phyloP scores from a whole-genome alignment of 768 basidiomycete species.

The Cystofilobasidium macerans region DNA sequence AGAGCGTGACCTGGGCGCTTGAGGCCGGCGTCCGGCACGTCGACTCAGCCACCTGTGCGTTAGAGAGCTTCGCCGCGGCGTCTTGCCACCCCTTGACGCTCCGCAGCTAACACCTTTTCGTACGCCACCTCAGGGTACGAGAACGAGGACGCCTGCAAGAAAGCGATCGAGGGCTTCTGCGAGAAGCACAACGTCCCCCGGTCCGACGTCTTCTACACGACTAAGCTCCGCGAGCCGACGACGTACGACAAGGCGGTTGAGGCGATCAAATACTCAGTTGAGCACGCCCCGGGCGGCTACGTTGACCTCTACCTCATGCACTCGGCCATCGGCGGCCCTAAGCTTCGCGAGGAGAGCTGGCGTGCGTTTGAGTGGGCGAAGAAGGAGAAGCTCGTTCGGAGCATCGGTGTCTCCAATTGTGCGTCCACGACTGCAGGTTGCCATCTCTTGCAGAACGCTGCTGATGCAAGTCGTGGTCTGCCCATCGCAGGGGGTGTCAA shows the following conservation, averaged over 20 bases:
- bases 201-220: conserved; percentile 56
- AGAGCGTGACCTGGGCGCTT: conserved; percentile 51
- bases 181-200: conserved; percentile 45
- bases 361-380: conserved; percentile 54
- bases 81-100: no score
- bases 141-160: conserved; percentile 57
- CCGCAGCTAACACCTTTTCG: no score
- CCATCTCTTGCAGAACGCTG: not conserved
- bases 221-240: conserved; percentile 54
- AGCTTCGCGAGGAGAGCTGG: conserved; percentile 55
- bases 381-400: conserved; percentile 50
- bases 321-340: conserved; percentile 52
- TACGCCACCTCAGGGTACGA: conserved; percentile 41
- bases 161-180: conserved; percentile 52
- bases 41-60: conserved; percentile 42
- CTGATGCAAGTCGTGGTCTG: conserved; percentile 16
- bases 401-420: conserved; percentile 46
- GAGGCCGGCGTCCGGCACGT: conserved; percentile 61
- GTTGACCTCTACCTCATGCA: conserved; percentile 55
- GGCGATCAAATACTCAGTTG: conserved; percentile 48
- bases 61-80: no score
- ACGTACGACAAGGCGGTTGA: conserved; percentile 45
- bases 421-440: no score
- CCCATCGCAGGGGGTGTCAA: conserved; percentile 41
- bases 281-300: conserved; percentile 41